Percentiles rank a stretch among this genome's conserved stretches.
Conservation (phyloP, 2,329 filamentous ascomycete species). For the Colletotrichum plurivorum region DNA sequence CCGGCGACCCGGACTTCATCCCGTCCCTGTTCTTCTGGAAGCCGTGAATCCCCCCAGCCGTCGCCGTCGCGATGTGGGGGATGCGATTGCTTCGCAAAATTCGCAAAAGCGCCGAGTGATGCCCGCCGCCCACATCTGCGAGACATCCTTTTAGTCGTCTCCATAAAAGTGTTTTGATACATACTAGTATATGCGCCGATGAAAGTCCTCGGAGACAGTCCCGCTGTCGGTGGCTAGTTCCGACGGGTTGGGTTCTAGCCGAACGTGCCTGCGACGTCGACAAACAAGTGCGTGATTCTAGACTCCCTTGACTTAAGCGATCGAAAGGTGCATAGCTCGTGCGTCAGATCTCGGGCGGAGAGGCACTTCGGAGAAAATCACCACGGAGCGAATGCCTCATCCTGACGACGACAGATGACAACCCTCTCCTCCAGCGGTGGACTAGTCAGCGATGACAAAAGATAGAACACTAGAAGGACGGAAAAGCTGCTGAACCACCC, state of each 20-base stretch:
- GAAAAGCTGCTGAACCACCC: too few relatives aligned
- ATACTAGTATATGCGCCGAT: too few relatives aligned
- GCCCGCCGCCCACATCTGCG: too few relatives aligned
- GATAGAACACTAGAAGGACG: neutral
- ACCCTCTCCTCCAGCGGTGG: neutral
- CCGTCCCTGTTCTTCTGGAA: conserved; percentile 15
- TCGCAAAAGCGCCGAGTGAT: too few relatives aligned
- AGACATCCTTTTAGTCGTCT: neutral
- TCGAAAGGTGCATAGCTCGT: neutral
- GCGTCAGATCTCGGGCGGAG: neutral
- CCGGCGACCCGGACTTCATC: conserved; percentile 9
- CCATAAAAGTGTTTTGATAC: too few relatives aligned
- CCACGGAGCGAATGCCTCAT: too few relatives aligned
- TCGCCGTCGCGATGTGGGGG: too few relatives aligned
- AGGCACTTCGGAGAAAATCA: neutral
- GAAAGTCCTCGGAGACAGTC: neutral
- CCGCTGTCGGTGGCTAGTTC: neutral
- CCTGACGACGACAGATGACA: too few relatives aligned
- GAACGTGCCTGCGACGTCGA: neutral
- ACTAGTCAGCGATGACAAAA: neutral
- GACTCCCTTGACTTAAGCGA: neutral
- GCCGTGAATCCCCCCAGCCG: neutral
- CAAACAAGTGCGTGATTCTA: neutral
- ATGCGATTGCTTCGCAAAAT: too few relatives aligned
- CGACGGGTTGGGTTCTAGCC: neutral